Percentiles rank a stretch among this genome's conserved stretches.
phyloP scores from a whole-genome alignment of 805 yeast species.

The Ogataea siamensis region DNA sequence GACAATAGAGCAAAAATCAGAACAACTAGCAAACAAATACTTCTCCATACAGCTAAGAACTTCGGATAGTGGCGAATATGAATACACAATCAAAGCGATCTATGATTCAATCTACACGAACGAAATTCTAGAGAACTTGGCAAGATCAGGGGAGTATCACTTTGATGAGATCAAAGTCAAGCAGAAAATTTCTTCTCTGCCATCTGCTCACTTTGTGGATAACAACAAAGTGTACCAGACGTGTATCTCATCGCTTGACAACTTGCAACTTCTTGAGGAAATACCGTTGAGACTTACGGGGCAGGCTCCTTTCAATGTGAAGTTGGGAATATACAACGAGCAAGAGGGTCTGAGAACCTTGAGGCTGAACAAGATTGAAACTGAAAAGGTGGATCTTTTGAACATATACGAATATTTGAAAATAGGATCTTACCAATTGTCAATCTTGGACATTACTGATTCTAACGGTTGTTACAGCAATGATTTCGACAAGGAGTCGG shows the following conservation, averaged over 20 bases:
- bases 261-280: conserved; percentile 38
- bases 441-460: conserved; percentile 60
- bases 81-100: conserved; percentile 57
- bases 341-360: conserved; percentile 49
- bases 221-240: conserved; percentile 25
- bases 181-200: conserved; percentile 61
- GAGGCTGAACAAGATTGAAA: conserved; percentile 42
- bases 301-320: conserved; percentile 56
- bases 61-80: conserved; percentile 54
- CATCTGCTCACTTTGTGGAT: conserved; percentile 42
- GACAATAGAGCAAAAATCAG: conserved; percentile 33
- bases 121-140: conserved; percentile 34
- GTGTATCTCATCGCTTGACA: conserved; percentile 29
- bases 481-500: conserved; percentile 35
- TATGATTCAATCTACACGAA: conserved; percentile 62
- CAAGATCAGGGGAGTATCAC: conserved; percentile 22
- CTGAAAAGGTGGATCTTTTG: conserved; percentile 36
- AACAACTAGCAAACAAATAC: conserved; percentile 47
- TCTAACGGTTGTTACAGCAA: conserved; percentile 63
- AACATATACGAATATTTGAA: conserved; percentile 50
- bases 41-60: conserved; percentile 41
- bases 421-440: conserved; percentile 69
- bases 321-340: conserved; percentile 59
- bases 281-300: conserved; percentile 60
- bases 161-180: conserved; percentile 38